Base-by-base conservation (phyloP, 495 filamentous ascomycete genomes). In the Thermothielavioides terrestris region DNA sequence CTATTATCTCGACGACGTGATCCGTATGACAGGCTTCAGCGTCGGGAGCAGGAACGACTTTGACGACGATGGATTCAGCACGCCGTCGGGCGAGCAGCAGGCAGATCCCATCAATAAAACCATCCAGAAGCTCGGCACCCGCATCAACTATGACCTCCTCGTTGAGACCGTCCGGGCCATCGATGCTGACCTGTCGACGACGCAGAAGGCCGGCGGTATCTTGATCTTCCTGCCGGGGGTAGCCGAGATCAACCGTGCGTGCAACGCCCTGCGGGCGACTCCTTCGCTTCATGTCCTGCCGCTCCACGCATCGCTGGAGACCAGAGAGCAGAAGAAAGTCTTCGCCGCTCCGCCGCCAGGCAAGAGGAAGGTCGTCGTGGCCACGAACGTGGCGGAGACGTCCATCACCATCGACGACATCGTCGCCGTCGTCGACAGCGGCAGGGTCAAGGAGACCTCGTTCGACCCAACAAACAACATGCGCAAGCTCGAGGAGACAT, bases 331-430 rank as follows among this genome's bases (percentile, higher is more conserved):
- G 63, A 81, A 82, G 15, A 80, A 81, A 37, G 92, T 98, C 4
- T 98, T 98, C 63, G 75, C 78, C 14, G 75, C 70, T 22, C 72
- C 92, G 1, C 89, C 92, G 0, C 64, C 64, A 18, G 89, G 88
- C 1, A 88, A 85, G 66, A 74, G 92, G 20, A 98, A 98, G 68
- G 81, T 98, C 32, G 84, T 98, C 20, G 86, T 87, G 10, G 85
- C 92, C 1, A 98, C 92, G 14, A 98, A 98, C 56, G 91, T 98
- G 14, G 92, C 92, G 2, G 92, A 98, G 63, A 98, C 92, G 0
- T 97, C 92, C 9, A 97, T 98, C 53, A 98, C 92, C 0, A 98
- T 98, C 43, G 87, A 92, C 49, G 92, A 98, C 58, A 85, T 97
- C 28, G 90, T 97, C 11, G 92, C 89, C 20, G 94, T 98, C 42